Conservation (phyloP, 768 basidiomycete genomes). For the Saitozyma sp. region DNA sequence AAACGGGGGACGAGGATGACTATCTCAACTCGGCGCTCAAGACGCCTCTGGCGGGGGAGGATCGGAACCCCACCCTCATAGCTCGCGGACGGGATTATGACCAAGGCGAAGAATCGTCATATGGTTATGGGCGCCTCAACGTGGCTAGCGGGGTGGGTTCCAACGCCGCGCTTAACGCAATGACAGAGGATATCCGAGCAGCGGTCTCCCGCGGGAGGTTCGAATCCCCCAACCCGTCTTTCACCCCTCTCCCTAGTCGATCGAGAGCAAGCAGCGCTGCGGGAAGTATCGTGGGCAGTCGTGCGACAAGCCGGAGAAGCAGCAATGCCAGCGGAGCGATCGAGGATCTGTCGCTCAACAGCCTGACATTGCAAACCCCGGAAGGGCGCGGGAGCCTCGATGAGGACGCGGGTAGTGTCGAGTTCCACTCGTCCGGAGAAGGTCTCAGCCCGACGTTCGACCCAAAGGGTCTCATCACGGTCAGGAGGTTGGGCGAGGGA, state of each 20-base stretch:
- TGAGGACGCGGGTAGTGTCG: too few relatives aligned
- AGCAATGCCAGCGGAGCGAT: not conserved
- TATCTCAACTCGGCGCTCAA: conserved; percentile 22
- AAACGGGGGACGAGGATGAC: conserved; percentile 13
- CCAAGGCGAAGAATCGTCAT: conserved; percentile 35
- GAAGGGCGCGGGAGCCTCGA: not conserved
- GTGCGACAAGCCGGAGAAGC: conserved; percentile 2
- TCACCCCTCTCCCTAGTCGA: conserved; percentile 7
- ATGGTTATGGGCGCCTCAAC: conserved; percentile 34
- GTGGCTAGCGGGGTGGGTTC: conserved; percentile 16
- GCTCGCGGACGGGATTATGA: conserved; percentile 34
- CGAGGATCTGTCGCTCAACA: conserved; percentile 11
- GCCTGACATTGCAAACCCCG: conserved; percentile 1
- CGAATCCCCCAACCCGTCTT: conserved; percentile 23
- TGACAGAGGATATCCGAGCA: conserved; percentile 38
- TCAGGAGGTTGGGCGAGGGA: conserved; percentile 51
- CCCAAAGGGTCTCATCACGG: conserved; percentile 36
- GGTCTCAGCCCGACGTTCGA: conserved; percentile 20
- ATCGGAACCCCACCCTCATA: conserved; percentile 38
- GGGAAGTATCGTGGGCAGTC: not conserved
- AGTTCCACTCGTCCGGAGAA: conserved; percentile 6
- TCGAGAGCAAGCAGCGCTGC: conserved; percentile 22
- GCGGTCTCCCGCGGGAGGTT: conserved; percentile 30
- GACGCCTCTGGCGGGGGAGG: conserved; percentile 31
- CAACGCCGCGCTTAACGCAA: conserved; percentile 23